These are phyloP conservation scores for Chaetothyriales sp. DNA, from an alignment of 2,329 filamentous ascomycete species.

Conservation along the genomic window DNA sequence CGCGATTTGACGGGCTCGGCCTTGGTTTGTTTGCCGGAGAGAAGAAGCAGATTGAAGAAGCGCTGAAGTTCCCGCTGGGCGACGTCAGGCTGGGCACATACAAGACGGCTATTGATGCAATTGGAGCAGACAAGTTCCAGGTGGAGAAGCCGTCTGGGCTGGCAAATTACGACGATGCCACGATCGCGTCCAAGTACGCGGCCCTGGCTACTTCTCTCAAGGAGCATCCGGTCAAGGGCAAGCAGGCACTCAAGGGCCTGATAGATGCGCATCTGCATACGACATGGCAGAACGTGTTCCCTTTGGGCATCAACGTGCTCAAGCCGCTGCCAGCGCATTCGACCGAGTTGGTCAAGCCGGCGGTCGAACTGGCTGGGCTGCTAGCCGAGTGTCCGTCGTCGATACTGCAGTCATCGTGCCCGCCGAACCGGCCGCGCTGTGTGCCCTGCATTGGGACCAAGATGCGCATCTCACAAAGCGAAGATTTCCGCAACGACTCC, in stretches of 20 bases:
- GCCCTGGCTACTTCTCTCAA: slow-evolving; percentile 49
- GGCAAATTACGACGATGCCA: slow-evolving; percentile 58
- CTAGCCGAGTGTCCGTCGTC: slow-evolving; percentile 61
- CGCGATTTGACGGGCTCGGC: slow-evolving; percentile 56
- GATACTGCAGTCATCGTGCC: slow-evolving; percentile 62
- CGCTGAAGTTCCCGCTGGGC: slow-evolving; percentile 45
- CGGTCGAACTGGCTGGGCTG: slow-evolving; percentile 56
- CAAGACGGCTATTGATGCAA: slow-evolving; percentile 48
- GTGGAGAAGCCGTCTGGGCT: slow-evolving; percentile 54
- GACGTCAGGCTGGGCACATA: slow-evolving; percentile 40
- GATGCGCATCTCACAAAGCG: slow-evolving; percentile 51
- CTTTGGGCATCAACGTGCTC: slow-evolving; percentile 61
- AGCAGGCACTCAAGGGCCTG: slow-evolving; percentile 53
- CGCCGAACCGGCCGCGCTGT: slow-evolving; percentile 64
- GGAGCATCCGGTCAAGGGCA: slow-evolving; percentile 42
- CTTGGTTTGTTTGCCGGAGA: slow-evolving; percentile 60
- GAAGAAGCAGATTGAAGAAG: slow-evolving; percentile 46
- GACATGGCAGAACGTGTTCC: slow-evolving; percentile 68
- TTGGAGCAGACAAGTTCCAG: slow-evolving; percentile 45
- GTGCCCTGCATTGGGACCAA: slow-evolving; percentile 53
- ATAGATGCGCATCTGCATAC: slow-evolving; percentile 75
- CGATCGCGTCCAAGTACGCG: slow-evolving; percentile 51
- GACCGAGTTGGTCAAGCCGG: slow-evolving; percentile 54
- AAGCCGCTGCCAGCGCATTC: slow-evolving; percentile 67
- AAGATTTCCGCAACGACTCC: slow-evolving; percentile 56